A percentile compares a stretch with the other conserved stretches of the same genome.
Conservation (phyloP, 768 basidiomycete genomes). For the Gloeostereum incarnatum region DNA sequence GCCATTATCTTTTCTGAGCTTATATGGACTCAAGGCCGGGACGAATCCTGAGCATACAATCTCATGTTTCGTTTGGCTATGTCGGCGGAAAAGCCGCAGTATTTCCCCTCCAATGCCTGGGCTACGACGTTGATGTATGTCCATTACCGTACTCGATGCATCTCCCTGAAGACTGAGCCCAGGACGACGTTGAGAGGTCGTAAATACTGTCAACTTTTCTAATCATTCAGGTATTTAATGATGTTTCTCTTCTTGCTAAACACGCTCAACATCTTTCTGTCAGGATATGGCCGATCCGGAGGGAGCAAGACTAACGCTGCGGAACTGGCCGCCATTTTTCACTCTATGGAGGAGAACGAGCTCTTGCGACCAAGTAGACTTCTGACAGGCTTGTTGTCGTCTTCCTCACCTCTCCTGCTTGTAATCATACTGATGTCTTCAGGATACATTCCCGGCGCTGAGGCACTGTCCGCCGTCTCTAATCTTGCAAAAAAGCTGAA, state of each 20-base stretch:
- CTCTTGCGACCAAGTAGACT: conserved; percentile 64
- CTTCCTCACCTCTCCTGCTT: too few species aligned
- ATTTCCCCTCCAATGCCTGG: conserved; percentile 76
- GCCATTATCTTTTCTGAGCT: too few species aligned
- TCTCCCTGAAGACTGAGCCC: conserved; percentile 9
- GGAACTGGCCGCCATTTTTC: conserved; percentile 72
- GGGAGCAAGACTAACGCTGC: conserved; percentile 72
- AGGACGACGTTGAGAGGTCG: conserved; percentile 35
- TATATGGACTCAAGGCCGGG: conserved; percentile 15
- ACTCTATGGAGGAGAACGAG: conserved; percentile 65
- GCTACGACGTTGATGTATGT: conserved; percentile 91
- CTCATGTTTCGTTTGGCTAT: conserved; percentile 90
- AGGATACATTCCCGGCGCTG: conserved; percentile 88
- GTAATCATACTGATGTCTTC: not conserved
- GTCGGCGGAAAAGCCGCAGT: conserved; percentile 81
- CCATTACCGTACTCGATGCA: conserved; percentile 9
- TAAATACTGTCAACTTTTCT: conserved; percentile 91
- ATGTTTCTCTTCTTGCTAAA: not conserved
- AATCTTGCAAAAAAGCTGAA: conserved; percentile 55
- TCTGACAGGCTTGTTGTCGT: conserved; percentile 74
- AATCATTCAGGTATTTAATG: conserved; percentile 74
- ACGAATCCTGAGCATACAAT: conserved; percentile 84
- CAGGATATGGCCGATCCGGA: conserved; percentile 77
- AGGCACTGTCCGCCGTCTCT: conserved; percentile 60
- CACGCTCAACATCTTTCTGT: not conserved